Base-by-base conservation (phyloP, 805 yeast genomes). In the Teunomyces stri region DNA sequence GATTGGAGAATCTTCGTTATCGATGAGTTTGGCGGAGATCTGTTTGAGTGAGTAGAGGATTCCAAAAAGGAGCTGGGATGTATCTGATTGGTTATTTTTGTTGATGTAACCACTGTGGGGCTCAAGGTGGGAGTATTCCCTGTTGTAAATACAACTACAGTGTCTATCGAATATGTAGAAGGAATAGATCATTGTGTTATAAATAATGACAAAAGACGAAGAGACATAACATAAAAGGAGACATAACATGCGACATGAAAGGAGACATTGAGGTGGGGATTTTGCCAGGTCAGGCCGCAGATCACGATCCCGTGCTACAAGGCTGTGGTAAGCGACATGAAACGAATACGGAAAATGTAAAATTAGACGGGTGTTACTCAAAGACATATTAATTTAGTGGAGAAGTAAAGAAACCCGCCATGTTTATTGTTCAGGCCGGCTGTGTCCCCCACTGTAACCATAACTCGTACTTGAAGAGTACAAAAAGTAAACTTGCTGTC, bases 161-260 rank as follows among this genome's bases (percentile, higher is more conserved):
- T 92, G 97, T 62, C 94, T 79, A 64, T 92, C 97, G 62, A 86
- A 92, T 46, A 92, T 80, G 87, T 90, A 88, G 61, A 91, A 86
- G 9, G 96, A 87, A 69, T 85, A 84, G 40, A 90, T 82, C 34
- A 87, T 79, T 37, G 40, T 6, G 27, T 5, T 22, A 1, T 25
- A 25, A 25, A 9, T 25, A 22, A 13, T n/a, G 15, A 30, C 18
- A 30, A 6, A 6, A 3, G 9, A 22, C n/a, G n/a, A n/a, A n/a
- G 12, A 6, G 13, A 12, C 15, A 29, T 16, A 30, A 5, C n/a
- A 6, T 6, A 15, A 22, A 22, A 22, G 27, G 27, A 22, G 27
- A 22, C 27, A 22, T 9, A 22, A 7, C 10, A 9, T n/a, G 34
- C 34, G 34, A 30, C 34, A 13, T 13, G 6, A 11, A 3, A 7